Evolutionary conservation across 371 early-diverging fungal genomes (phyloP).

Genomic region (Blastocladiella emersonii): DNA sequence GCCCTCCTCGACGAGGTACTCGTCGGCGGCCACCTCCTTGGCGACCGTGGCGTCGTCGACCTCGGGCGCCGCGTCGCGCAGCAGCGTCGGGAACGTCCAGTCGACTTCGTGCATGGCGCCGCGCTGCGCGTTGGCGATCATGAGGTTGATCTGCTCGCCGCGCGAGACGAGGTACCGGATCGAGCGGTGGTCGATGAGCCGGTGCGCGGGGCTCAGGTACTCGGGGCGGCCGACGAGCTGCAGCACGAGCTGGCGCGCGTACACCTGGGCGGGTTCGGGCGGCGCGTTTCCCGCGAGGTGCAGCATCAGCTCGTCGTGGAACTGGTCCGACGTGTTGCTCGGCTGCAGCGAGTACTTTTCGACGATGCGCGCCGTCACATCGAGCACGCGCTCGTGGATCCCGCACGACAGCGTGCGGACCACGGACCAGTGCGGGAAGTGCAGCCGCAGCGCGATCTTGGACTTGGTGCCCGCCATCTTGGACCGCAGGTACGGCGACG

Average conservation of each 20-base stretch:
- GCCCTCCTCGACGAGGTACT: slow-evolving; percentile 1
- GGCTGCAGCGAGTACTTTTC: neutral
- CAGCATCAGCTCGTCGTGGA: too few relatives aligned
- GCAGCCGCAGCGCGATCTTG: slow-evolving; percentile 1
- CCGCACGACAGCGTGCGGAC: neutral
- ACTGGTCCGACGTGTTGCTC: too few relatives aligned
- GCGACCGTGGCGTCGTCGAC: too few relatives aligned
- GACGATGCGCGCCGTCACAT: neutral
- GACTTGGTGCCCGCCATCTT: neutral
- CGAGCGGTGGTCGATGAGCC: neutral
- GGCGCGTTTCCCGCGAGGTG: too few relatives aligned
- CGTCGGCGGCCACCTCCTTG: neutral
- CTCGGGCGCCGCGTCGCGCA: too few relatives aligned
- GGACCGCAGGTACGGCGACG: neutral
- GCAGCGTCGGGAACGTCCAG: too few relatives aligned
- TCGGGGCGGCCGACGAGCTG: neutral
- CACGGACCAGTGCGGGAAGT: neutral
- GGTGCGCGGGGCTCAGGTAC: neutral
- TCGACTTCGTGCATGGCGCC: too few relatives aligned
- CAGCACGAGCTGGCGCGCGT: neutral
- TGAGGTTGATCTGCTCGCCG: slow-evolving; percentile 1
- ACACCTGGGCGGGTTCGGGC: too few relatives aligned
- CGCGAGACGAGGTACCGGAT: neutral
- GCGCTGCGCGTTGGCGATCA: neutral
- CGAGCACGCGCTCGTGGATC: neutral